phyloP scores from a whole-genome alignment of 768 basidiomycete species.

The Naganishia vaughanmartiniae region DNA sequence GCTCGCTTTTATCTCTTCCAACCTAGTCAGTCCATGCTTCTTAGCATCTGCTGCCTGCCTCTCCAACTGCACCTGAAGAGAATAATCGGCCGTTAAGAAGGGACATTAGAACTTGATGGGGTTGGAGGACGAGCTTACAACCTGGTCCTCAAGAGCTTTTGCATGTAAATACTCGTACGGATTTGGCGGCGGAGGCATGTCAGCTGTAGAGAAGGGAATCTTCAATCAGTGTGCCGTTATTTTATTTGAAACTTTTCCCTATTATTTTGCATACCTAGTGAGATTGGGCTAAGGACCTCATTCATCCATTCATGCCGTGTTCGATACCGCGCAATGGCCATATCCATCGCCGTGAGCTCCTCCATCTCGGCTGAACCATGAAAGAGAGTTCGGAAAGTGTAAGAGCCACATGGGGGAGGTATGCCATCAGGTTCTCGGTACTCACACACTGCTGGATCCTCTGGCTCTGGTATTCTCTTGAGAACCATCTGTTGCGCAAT shows the following conservation, averaged over 20 bases:
- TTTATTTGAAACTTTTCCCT: background rate
- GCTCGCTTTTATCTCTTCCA: slow-evolving; percentile 5
- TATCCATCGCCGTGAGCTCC: slow-evolving; percentile 12
- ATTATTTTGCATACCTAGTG: background rate
- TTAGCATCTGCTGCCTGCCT: background rate
- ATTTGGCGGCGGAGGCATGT: slow-evolving; percentile 20
- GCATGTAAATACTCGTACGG: slow-evolving; percentile 15
- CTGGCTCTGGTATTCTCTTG: slow-evolving; percentile 13
- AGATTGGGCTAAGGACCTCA: slow-evolving; percentile 16
- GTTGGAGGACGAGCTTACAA: slow-evolving; percentile 2
- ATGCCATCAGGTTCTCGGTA: background rate
- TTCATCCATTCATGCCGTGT: slow-evolving; percentile 24
- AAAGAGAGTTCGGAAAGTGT: background rate
- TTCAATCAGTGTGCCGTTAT: background rate
- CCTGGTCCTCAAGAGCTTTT: slow-evolving; percentile 11
- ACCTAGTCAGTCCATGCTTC: background rate
- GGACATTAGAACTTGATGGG: background rate
- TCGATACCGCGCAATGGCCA: slow-evolving; percentile 19
- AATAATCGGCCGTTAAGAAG: background rate
- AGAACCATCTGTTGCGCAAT: slow-evolving; percentile 17
- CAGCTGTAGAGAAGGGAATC: background rate
- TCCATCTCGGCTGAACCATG: slow-evolving; percentile 6
- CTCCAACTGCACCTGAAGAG: slow-evolving; percentile 2
- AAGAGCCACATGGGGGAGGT: background rate
- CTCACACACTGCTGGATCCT: slow-evolving; percentile 13